These are phyloP conservation scores for Logfia minima DNA, from an alignment of 129 eudicot species.

Conservation along the genomic window DNA sequence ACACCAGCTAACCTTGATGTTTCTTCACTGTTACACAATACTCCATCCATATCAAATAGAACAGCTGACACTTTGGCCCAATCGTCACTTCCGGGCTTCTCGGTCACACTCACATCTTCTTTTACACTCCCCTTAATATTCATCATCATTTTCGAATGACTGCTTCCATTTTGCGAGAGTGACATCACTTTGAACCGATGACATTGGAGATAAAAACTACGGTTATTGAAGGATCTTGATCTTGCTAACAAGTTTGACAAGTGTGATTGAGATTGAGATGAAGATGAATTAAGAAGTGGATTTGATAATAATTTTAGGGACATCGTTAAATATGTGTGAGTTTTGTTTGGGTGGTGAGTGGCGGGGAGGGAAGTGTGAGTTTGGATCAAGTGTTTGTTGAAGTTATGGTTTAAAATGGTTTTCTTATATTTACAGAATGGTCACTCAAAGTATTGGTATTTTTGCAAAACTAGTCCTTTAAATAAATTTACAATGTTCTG, in stretches of 20 bases:
- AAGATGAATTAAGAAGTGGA: slow-evolving; percentile 34
- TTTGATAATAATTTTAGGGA: slow-evolving; percentile 42
- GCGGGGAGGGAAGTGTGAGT: slow-evolving; percentile 47
- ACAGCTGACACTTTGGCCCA: slow-evolving; percentile 98
- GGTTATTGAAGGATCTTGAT: slow-evolving; percentile 27
- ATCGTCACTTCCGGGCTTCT: slow-evolving; percentile 24
- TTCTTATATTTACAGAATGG: not conserved
- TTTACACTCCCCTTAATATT: slow-evolving; percentile 38
- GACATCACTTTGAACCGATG: slow-evolving; percentile 17
- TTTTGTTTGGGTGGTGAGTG: slow-evolving; percentile 20
- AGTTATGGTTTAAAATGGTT: slow-evolving; percentile 29
- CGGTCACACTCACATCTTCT: slow-evolving; percentile 43
- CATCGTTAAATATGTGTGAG: slow-evolving; percentile 38
- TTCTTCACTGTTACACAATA: slow-evolving; percentile 93
- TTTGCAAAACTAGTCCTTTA: slow-evolving; percentile 10
- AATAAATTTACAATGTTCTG: not conserved
- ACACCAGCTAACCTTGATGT: slow-evolving; percentile 79
- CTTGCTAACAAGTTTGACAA: slow-evolving; percentile 34
- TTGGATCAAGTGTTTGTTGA: slow-evolving; percentile 23
- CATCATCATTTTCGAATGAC: slow-evolving; percentile 17
- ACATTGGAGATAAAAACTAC: slow-evolving; percentile 30
- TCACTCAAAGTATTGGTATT: not conserved
- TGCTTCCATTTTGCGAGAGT: slow-evolving; percentile 25
- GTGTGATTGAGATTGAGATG: slow-evolving; percentile 31
- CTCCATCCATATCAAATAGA: slow-evolving; percentile 98